phyloP scores from a whole-genome alignment of 2,329 filamentous ascomycete genomes.

The Paraphoma chrysanthemicola region DNA sequence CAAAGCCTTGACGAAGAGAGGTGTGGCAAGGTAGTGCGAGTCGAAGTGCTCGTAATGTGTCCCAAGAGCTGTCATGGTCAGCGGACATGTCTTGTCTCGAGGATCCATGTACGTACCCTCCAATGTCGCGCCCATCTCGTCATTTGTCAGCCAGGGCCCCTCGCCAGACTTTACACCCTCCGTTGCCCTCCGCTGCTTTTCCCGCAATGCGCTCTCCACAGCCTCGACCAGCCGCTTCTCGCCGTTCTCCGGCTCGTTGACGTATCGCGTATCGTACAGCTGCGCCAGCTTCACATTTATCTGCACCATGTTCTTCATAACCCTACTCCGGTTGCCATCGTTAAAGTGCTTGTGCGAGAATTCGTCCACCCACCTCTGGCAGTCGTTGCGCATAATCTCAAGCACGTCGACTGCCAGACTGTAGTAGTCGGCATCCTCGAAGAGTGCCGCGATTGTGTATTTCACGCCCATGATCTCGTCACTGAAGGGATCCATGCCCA shows the following conservation, averaged over 20 bases:
- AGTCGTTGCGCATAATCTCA: constrained; percentile 76
- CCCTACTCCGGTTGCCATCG: constrained; percentile 63
- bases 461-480: constrained; percentile 91
- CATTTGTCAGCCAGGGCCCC: constrained; percentile 72
- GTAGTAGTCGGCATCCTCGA: constrained; percentile 78
- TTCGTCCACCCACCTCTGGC: constrained; percentile 59
- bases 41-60: constrained; percentile 76
- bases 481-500: constrained; percentile 85
- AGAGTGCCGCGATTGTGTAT: constrained; percentile 78
- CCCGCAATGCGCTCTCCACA: constrained; percentile 78
- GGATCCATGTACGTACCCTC: constrained; percentile 61
- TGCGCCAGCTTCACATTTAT: constrained; percentile 85
- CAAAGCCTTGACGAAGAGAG: constrained; percentile 85
- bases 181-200: constrained; percentile 71
- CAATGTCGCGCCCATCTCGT: constrained; percentile 75
- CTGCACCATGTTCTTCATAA: constrained; percentile 76
- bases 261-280: constrained; percentile 78
- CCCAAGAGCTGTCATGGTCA: constrained; percentile 66
- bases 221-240: constrained; percentile 80
- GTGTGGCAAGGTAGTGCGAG: constrained; percentile 81
- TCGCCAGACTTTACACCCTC: constrained; percentile 75
- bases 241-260: constrained; percentile 75
- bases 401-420: constrained; percentile 76
- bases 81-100: neutral
- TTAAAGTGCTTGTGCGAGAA: constrained; percentile 51